Evolutionary conservation across 257 asterid species (phyloP).

Genomic region (Solanum chiquidenum): DNA sequence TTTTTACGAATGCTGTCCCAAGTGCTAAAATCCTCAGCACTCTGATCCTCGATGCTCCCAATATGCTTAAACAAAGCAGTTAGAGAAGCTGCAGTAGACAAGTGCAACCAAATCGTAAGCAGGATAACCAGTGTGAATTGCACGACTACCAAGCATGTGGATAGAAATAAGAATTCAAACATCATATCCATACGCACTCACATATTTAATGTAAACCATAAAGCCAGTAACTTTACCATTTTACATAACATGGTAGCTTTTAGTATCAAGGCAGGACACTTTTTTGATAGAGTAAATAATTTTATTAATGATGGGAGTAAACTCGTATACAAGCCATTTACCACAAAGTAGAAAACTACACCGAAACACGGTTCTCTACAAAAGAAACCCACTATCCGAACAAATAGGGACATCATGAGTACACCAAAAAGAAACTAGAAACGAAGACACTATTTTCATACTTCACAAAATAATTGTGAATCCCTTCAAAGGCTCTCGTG

Average conservation of each 20-base stretch:
- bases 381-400: neutral
- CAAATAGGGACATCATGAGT: neutral
- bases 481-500: neutral
- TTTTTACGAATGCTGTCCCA: slow-evolving; percentile 89
- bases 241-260: neutral
- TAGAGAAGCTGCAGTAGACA: slow-evolving; percentile 65
- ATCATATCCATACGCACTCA: neutral
- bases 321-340: neutral
- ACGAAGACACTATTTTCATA: neutral
- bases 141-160: neutral
- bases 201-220: neutral
- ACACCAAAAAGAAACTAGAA: neutral
- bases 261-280: neutral
- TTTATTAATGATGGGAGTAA: neutral
- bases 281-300: neutral
- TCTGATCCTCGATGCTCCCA: slow-evolving; percentile 75
- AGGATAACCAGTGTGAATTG: neutral
- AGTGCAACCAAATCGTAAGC: neutral
- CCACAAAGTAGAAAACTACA: neutral
- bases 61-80: slow-evolving; percentile 83
- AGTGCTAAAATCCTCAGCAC: slow-evolving; percentile 58
- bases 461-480: neutral
- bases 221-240: neutral
- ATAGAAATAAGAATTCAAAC: neutral
- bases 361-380: neutral